A percentile compares a stretch with the other conserved stretches of the same genome.
Evolutionary conservation across 2,329 filamentous ascomycete genomes (phyloP).

Genomic region (Ophiostoma pallidulum): DNA sequence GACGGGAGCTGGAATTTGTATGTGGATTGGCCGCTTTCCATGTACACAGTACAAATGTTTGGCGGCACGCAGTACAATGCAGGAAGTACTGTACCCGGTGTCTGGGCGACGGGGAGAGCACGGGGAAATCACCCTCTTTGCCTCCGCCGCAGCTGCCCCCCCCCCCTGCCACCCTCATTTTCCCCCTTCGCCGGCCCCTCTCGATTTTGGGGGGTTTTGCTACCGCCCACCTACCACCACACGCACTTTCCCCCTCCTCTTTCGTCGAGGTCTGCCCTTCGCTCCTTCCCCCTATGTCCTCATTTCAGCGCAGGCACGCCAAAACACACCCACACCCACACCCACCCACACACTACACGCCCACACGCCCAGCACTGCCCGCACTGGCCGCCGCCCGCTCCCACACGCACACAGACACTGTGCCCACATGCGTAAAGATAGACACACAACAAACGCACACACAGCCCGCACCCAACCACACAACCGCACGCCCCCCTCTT

Average conservation of each 20-base stretch:
- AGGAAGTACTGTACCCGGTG: conserved; percentile 13
- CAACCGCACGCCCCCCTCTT: conserved; percentile 9
- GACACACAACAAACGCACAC: conserved; percentile 7
- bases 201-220: conserved; percentile 16
- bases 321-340: conserved; percentile 2
- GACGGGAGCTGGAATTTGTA: neutral
- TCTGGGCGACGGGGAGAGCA: conserved; percentile 12
- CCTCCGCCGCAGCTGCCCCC: conserved; percentile 10
- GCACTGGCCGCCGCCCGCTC: neutral
- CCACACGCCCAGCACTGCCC: conserved; percentile 12
- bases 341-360: conserved; percentile 12
- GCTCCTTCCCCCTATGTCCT: neutral
- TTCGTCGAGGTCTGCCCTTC: neutral
- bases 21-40: neutral
- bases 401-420: conserved; percentile 1
- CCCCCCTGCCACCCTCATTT: conserved; percentile 13
- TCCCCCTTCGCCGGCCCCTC: neutral
- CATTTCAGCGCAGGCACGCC: neutral
- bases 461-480: conserved; percentile 20
- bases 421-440: conserved; percentile 2
- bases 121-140: conserved; percentile 11
- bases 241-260: conserved; percentile 5
- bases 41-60: conserved; percentile 15
- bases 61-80: conserved; percentile 14
- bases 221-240: conserved; percentile 21